Conservation (phyloP, 352 stramenopile species). For the Elongisporangium senticosum region DNA sequence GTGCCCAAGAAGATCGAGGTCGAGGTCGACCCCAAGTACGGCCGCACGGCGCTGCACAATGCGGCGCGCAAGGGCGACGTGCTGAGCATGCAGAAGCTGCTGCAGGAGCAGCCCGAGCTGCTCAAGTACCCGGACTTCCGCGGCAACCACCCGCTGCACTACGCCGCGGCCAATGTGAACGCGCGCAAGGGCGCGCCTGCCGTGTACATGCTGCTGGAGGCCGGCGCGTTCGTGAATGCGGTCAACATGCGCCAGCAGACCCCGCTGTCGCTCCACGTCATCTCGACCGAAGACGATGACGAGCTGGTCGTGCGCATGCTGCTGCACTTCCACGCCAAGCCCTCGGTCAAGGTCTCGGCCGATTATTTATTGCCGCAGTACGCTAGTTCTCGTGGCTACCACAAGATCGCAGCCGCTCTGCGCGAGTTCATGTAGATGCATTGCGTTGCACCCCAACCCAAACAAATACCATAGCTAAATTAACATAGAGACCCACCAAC, state of each 20-base stretch:
- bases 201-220: conserved; percentile 41
- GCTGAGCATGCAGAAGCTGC: conserved; percentile 18
- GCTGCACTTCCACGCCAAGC: conserved; percentile 44
- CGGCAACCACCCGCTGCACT: conserved; percentile 59
- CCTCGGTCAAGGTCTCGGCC: conserved; percentile 37
- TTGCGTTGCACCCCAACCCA: background rate
- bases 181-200: conserved; percentile 20
- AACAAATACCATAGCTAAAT: background rate
- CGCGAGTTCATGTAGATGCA: conserved; percentile 41
- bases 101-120: conserved; percentile 31
- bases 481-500: background rate
- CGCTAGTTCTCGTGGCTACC: conserved; percentile 25
- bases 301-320: conserved; percentile 41
- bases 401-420: conserved; percentile 38
- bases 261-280: conserved; percentile 44
- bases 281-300: conserved; percentile 45
- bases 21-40: conserved; percentile 33
- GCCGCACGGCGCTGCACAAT: conserved; percentile 37
- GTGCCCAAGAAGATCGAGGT: background rate
- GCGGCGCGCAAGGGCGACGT: conserved; percentile 50
- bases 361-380: conserved; percentile 44
- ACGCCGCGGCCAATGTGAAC: conserved; percentile 29
- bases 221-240: conserved; percentile 42
- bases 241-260: conserved; percentile 47
- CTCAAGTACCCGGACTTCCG: conserved; percentile 30